These are phyloP conservation scores for Mangifera indica DNA, from an alignment of 345 rosid species.

Conservation along the genomic window DNA sequence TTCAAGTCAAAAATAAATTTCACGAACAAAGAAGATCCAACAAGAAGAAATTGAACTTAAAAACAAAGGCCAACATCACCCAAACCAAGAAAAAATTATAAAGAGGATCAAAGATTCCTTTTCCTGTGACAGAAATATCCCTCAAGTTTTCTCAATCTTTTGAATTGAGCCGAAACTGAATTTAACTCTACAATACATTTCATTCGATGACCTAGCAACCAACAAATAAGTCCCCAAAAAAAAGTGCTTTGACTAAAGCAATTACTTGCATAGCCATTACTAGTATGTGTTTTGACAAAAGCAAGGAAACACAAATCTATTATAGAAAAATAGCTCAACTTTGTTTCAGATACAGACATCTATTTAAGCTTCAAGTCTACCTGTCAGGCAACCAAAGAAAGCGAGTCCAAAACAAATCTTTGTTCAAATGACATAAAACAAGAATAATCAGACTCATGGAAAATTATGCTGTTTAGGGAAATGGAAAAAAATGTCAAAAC, in stretches of 20 bases:
- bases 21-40: background rate
- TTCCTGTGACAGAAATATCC: background rate
- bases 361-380: background rate
- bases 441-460: no score
- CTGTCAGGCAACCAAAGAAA: background rate
- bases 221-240: background rate
- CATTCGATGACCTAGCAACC: background rate
- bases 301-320: background rate
- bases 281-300: background rate
- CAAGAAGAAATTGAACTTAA: background rate
- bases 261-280: no score
- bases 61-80: background rate
- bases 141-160: background rate
- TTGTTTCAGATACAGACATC: background rate
- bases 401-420: background rate
- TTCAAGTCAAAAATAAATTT: background rate
- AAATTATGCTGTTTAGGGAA: no score
- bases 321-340: background rate
- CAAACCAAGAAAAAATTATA: background rate
- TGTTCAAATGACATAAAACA: background rate
- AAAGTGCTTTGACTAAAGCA: background rate
- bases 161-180: background rate
- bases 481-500: no score
- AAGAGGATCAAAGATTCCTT: background rate
- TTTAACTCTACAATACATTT: background rate